Evolutionary conservation across 805 yeast genomes (phyloP).

Genomic region (Candida berthetii): DNA sequence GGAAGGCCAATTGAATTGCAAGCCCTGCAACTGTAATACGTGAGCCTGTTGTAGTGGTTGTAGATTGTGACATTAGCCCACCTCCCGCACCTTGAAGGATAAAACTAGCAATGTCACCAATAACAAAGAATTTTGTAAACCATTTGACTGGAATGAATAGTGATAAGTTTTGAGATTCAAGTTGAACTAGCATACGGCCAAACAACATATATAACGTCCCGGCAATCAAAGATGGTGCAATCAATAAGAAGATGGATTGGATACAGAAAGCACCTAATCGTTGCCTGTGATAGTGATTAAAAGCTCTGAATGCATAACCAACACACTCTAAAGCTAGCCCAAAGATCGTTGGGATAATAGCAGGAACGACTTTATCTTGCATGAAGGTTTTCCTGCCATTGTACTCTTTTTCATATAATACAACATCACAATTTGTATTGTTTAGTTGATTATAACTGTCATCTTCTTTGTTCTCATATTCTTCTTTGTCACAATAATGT

Average conservation of each 20-base stretch:
- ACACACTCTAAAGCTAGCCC: constrained; percentile 20
- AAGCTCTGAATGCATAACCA: constrained; percentile 21
- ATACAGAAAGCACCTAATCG: constrained; percentile 15
- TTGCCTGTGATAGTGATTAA: constrained; percentile 8
- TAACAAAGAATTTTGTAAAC: constrained; percentile 22
- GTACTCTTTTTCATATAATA: no score
- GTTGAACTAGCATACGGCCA: constrained; percentile 16
- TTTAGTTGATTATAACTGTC: no score
- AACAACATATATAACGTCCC: constrained; percentile 26
- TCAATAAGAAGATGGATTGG: constrained; percentile 20
- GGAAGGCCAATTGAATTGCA: constrained; percentile 23
- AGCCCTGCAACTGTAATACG: constrained; percentile 23
- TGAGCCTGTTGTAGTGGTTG: constrained; percentile 11
- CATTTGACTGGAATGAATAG: constrained; percentile 16
- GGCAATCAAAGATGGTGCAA: constrained; percentile 26
- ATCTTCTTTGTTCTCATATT: no score
- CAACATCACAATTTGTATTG: no score
- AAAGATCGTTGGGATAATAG: constrained; percentile 16
- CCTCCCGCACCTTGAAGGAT: constrained; percentile 26
- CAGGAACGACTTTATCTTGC: background rate
- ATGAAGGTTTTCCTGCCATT: background rate
- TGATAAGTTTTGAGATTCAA: constrained; percentile 13
- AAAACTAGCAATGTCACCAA: constrained; percentile 25
- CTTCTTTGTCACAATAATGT: no score
- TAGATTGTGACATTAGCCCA: constrained; percentile 18